phyloP scores from a whole-genome alignment of 345 rosid species.

The Eucalyptus camaldulensis region DNA sequence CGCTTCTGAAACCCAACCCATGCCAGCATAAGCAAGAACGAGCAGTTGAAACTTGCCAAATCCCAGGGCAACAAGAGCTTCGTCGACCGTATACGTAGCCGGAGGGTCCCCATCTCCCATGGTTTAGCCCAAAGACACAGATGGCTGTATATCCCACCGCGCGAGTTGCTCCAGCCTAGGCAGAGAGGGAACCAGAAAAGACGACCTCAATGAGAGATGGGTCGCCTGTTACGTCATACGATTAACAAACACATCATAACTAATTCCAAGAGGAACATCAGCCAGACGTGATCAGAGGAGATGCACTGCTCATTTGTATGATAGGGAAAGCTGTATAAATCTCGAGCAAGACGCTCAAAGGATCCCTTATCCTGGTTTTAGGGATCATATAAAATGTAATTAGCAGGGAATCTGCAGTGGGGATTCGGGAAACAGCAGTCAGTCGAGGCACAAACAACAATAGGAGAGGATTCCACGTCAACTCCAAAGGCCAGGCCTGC shows the following conservation, averaged over 20 bases:
- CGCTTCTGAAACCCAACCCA: slow-evolving; percentile 91
- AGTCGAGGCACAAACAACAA: neutral
- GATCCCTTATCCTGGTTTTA: neutral
- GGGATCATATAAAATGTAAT: neutral
- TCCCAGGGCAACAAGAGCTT: slow-evolving; percentile 67
- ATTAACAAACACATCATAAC: neutral
- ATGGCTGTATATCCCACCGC: neutral
- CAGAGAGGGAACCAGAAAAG: neutral
- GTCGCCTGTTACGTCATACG: neutral
- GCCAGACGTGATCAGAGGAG: neutral
- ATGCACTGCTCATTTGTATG: neutral
- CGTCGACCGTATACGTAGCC: slow-evolving; percentile 53
- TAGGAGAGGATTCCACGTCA: neutral
- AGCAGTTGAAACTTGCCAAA: slow-evolving; percentile 73
- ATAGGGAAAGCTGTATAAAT: neutral
- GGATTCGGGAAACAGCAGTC: neutral
- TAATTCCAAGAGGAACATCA: neutral
- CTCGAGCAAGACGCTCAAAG: neutral
- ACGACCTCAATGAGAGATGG: neutral
- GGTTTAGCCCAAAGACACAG: neutral
- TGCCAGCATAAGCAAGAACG: slow-evolving; percentile 78
- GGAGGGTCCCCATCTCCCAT: slow-evolving; percentile 20
- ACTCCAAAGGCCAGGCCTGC: neutral
- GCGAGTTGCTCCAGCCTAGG: neutral
- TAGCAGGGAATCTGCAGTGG: neutral